Conservation (phyloP, 495 filamentous ascomycete genomes). For the Xylaria longipes region DNA sequence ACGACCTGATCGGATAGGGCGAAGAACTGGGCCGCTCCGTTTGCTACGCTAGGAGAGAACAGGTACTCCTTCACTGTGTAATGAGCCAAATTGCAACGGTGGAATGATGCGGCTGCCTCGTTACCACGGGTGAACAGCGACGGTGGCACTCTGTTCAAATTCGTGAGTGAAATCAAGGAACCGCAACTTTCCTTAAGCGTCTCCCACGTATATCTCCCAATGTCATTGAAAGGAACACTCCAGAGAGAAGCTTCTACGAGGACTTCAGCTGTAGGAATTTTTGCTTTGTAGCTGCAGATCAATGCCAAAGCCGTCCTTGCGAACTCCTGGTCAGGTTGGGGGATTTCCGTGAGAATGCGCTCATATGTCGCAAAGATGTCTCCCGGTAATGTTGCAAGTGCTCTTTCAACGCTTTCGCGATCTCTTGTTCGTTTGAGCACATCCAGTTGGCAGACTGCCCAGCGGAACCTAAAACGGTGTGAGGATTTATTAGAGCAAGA, state of each 20-base stretch:
- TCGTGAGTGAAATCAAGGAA: conserved; percentile 36
- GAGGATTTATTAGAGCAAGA: conserved; percentile 7
- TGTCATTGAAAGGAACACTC: conserved; percentile 29
- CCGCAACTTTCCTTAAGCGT: conserved; percentile 37
- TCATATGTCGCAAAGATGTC: conserved; percentile 51
- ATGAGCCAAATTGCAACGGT: conserved; percentile 36
- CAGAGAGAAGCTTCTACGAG: conserved; percentile 32
- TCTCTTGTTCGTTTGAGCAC: conserved; percentile 38
- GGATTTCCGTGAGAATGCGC: conserved; percentile 42
- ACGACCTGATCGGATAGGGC: conserved; percentile 29
- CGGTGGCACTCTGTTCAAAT: conserved; percentile 1
- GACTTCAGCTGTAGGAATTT: conserved; percentile 29
- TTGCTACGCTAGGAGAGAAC: conserved; percentile 28
- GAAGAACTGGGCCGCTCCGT: conserved; percentile 26
- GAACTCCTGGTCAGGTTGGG: conserved; percentile 33
- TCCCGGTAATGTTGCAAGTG: conserved; percentile 44
- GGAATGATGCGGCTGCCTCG: conserved; percentile 14
- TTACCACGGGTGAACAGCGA: conserved; percentile 19
- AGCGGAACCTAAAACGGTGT: conserved; percentile 48
- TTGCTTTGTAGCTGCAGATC: conserved; percentile 36
- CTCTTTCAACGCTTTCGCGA: conserved; percentile 30
- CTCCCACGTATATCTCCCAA: conserved; percentile 28
- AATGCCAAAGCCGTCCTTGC: conserved; percentile 36
- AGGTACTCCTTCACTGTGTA: conserved; percentile 46
- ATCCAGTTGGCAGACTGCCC: conserved; percentile 54